These are phyloP conservation scores for Chlorella sp. DNA, from an alignment of 139 green algal species.

Conservation along the genomic window DNA sequence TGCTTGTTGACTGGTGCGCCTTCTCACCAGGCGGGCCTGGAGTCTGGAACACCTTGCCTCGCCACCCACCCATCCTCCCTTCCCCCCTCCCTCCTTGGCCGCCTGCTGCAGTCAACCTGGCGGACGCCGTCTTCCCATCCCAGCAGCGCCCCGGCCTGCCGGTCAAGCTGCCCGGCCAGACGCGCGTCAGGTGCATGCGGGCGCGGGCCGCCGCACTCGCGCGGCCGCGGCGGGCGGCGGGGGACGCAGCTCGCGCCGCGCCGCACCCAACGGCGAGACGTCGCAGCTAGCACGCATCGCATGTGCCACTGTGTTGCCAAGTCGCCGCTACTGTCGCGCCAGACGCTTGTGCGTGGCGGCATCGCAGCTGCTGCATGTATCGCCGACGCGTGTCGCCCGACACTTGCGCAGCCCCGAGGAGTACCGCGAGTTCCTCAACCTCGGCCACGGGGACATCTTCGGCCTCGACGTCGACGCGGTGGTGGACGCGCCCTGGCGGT, in stretches of 20 bases:
- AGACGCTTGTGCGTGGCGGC: no score
- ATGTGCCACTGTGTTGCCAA: no score
- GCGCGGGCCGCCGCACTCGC: no score
- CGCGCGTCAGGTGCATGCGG: no score
- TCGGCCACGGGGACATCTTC: slow-evolving; percentile 91
- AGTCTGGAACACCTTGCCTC: not conserved
- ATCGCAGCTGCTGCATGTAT: no score
- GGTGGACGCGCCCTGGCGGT: slow-evolving; percentile 74
- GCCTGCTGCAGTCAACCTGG: not conserved
- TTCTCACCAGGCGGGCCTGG: not conserved
- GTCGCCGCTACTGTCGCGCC: no score
- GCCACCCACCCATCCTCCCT: not conserved
- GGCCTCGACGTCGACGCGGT: slow-evolving; percentile 79
- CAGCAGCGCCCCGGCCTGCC: slow-evolving; percentile 53
- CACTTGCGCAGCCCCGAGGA: slow-evolving; percentile 82
- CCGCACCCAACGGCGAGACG: no score
- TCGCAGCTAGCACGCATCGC: no score
- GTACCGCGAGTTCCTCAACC: slow-evolving; percentile 86
- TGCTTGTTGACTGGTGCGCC: not conserved
- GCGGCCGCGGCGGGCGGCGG: no score
- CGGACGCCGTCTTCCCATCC: slow-evolving; percentile 61
- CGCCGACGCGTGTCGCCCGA: no score
- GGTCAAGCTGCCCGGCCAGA: slow-evolving; percentile 85
- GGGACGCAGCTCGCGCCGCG: no score
- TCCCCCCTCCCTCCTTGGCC: not conserved